Evolutionary conservation across 2,329 filamentous ascomycete genomes (phyloP), one percentile per base, ranked within the genome.

Genomic region (Cercospora citrullina): DNA sequence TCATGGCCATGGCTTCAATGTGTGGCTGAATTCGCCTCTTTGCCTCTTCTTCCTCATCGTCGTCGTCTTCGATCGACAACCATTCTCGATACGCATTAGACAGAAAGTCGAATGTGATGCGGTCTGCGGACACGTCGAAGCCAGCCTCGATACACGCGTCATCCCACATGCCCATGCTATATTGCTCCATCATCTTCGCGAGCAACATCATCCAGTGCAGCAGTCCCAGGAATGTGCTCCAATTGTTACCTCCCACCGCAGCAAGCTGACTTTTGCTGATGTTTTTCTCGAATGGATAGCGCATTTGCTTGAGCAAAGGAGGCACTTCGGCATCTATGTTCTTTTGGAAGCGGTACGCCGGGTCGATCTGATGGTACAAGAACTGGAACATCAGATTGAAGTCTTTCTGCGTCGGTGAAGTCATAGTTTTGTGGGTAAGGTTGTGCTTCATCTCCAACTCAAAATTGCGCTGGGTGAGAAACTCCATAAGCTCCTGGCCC

Each of bases 201-300:
- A 99, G 84, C 80, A 98, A 94, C 94, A 99, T 97, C 89, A 99
- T 94, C 95, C 95, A 99, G 81, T 99, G 94, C 61, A 99, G 84
- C 78, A 99, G 84, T 0, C 94, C 95, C 12, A 99, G 84, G 76
- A 99, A 98, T 0, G 93, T 95, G 70, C 91, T 91, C 95, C 95
- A 99, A 77, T 98, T 98, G 80, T 97, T 93, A 2, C 94, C 94
- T 72, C 95, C 95, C 0, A 98, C 95, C 1, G 96, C 95, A 0
- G 93, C 89, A 67, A 99, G 93, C 77, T 97, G 93, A 63, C 93
- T 97, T 80, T 98, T 99, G 64, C 93, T 97, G 75, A 99, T 98
- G 76, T 90, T 94, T 80, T 93, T 92, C 76, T 97, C 93, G 77
- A 93, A 99, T 0, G 95, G 95, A 77, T 99, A 99, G 64, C 94